Percentiles rank a stretch among this genome's conserved stretches.
phyloP scores from a whole-genome alignment of 2,329 filamentous ascomycete genomes.

The Epichloe sibirici region DNA sequence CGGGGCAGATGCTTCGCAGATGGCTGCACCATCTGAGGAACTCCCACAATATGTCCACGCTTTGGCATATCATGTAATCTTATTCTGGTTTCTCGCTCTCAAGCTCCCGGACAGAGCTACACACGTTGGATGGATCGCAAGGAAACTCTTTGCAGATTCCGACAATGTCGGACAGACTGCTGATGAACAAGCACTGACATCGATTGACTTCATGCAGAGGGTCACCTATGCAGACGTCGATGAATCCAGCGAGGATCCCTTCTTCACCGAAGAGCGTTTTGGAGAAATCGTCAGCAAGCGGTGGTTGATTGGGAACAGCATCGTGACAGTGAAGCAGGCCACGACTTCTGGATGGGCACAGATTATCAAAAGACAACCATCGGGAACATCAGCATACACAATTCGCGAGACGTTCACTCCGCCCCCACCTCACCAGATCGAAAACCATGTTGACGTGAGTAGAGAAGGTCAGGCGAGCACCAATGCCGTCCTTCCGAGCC shows the following conservation, averaged over 20 bases:
- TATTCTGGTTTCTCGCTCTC: constrained; percentile 91
- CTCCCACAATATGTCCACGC: constrained; percentile 89
- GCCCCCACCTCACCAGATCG: constrained; percentile 43
- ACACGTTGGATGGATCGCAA: constrained; percentile 83
- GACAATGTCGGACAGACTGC: constrained; percentile 57
- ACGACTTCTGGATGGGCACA: constrained; percentile 54
- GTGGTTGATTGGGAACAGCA: constrained; percentile 62
- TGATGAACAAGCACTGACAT: constrained; percentile 88
- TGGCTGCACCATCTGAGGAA: constrained; percentile 47
- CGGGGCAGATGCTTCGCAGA: constrained; percentile 14
- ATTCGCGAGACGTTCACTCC: constrained; percentile 48
- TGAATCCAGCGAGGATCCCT: constrained; percentile 54
- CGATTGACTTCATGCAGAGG: constrained; percentile 88
- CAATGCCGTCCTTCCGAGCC: constrained; percentile 57
- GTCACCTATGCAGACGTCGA: constrained; percentile 77
- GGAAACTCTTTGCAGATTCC: constrained; percentile 69
- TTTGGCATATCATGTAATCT: constrained; percentile 86
- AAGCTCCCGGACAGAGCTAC: constrained; percentile 72
- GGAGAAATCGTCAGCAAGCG: constrained; percentile 54
- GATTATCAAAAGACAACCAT: constrained; percentile 59
- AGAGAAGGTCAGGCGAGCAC: constrained; percentile 40
- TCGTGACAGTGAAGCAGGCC: constrained; percentile 63
- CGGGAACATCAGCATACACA: constrained; percentile 49
- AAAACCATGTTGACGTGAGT: constrained; percentile 33
- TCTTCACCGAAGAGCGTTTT: constrained; percentile 53